These are phyloP conservation scores for Flaveria trinervia DNA, from an alignment of 129 eudicot species.

Conservation along the genomic window DNA sequence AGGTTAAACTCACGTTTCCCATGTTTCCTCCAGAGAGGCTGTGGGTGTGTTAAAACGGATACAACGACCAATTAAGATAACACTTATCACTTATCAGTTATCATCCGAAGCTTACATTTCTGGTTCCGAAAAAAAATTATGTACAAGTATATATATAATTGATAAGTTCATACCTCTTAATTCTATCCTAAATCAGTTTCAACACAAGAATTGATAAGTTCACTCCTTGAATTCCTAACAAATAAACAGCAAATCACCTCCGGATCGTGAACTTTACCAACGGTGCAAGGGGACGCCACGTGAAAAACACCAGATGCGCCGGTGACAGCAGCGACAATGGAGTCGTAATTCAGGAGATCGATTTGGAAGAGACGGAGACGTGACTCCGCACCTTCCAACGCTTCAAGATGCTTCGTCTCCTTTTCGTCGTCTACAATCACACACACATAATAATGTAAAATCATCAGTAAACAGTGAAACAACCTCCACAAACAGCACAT, in stretches of 20 bases:
- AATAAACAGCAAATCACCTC: slow-evolving; percentile 42
- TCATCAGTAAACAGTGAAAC: slow-evolving; percentile 14
- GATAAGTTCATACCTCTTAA: background rate
- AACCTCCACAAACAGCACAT: background rate
- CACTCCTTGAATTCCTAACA: background rate
- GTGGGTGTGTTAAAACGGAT: no score
- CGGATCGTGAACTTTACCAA: slow-evolving; percentile 70
- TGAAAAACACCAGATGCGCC: slow-evolving; percentile 85
- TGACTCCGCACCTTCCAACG: slow-evolving; percentile 71
- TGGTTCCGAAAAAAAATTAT: no score
- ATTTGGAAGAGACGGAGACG: slow-evolving; percentile 81
- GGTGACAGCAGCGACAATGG: slow-evolving; percentile 61
- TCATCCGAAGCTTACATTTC: no score
- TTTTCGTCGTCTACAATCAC: slow-evolving; percentile 56
- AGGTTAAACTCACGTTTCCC: no score
- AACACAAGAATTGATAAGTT: no score
- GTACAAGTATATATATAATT: no score
- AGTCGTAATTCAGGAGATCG: slow-evolving; percentile 77
- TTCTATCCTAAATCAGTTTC: background rate
- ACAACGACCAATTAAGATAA: no score
- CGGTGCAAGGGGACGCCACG: slow-evolving; percentile 82
- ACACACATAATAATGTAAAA: background rate
- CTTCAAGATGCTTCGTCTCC: slow-evolving; percentile 80
- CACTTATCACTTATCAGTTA: no score
- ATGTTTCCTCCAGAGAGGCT: no score